Evolutionary conservation across 2,329 filamentous ascomycete genomes (phyloP), one percentile per base, ranked within the genome.

Genomic region (Aspergillus novofumigatus): DNA sequence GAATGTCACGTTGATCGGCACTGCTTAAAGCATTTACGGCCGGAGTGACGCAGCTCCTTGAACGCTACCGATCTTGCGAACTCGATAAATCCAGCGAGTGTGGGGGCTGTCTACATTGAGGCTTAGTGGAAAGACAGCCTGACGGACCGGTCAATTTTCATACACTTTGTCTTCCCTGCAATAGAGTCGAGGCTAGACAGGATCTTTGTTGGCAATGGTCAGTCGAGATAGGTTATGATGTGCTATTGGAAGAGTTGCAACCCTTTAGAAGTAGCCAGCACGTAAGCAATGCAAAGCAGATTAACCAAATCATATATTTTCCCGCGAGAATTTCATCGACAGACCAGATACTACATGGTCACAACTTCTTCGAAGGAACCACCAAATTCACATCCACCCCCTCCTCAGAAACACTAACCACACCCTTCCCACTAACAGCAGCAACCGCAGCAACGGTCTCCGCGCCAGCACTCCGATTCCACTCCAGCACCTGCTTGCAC

Each of bases 401-500:
- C 10, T 64, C 49, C 50, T 53, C 51, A 14, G 44, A 56, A 41
- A 63, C 50, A 52, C 48, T 51, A 20, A 67, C 50, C n/a, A 58
- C 47, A 9, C 60, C 59, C 47, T 59, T 58, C 26, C 58, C 61
- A 25, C 54, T 50, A 11, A 58, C 58, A 2, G 54, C 59, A 2
- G 54, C 59, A 42, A 58, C 58, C 3, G 54, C 59, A 42, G 50
- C 49, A 47, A 54, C 57, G 1, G 32, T 52, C 32, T 64, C 61
- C 9, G 44, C 26, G 29, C 58, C 59, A n/a, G 58, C 65, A 38
- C 63, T 61, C 25, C 59, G 52, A 55, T 74, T 74, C 72, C 72
- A 75, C 51, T 71, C 66, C 29, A 66, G 57, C 41, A 74, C 28
- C 25, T 72, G 57, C 56, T 67, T 68, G 51, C 68, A 72, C 63